Base-by-base conservation (phyloP, 176 grass and related monocot species). In the Rhynchospora tenuis region DNA sequence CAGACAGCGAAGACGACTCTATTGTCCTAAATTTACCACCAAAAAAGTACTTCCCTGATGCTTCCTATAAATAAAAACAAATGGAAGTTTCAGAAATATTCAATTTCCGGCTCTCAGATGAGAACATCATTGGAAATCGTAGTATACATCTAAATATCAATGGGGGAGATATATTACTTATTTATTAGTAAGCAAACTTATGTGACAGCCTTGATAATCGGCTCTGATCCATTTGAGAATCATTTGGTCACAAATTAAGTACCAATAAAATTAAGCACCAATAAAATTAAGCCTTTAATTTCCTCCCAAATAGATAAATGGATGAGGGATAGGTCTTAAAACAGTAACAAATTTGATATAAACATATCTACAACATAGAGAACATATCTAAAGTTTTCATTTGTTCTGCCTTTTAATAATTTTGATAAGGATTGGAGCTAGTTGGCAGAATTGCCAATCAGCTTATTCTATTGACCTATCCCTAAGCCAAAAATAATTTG, bases 31-130 rank as follows among this genome's bases (percentile, higher is more conserved):
- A 90, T 85, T 90, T 90, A 16, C 89, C 96, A n/a, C 92, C 96
- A 89, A 95, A 98, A 62, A 93, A 98, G 83, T 91, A 95, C 59
- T 86, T 89, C 16, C 93, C 93, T 56, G 93, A 99, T 74, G 83
- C 83, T 69, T 95, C 96, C 96, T 99, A 48, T 62, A 63, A 88
- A 64, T 31, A 86, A 42, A 84, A 24, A 7, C 9, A 8, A 64
- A 13, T 74, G 3, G 51, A 62, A 73, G 76, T 43, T 6, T 43
- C 26, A 78, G 57, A 65, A 59, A 42, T 59, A 42, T 27, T 28
- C 6, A 46, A 68, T 83, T 29, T 22, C 44, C 6, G 52, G 20
- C 6, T 65, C 4, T 46, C 51, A 28, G 63, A 22, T 33, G 19
- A 27, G 44, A 10, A 47, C 28, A 14, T 20, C 64, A 70, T 11